These are phyloP conservation scores for Bauhinia variegata DNA, from an alignment of 306 rosid genomes.

Conservation along the genomic window DNA sequence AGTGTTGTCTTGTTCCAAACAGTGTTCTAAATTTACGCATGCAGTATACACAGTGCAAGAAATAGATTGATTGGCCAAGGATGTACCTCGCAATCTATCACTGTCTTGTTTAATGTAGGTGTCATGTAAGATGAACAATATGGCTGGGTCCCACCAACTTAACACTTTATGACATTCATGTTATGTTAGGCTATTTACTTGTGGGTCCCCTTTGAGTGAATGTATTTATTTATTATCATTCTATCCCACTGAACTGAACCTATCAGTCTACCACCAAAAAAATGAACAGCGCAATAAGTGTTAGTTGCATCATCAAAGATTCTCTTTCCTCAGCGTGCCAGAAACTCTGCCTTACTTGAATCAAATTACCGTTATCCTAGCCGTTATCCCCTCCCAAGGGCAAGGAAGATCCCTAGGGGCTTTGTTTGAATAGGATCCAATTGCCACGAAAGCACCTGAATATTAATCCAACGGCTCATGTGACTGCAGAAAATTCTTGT, in stretches of 20 bases:
- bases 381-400: constrained; percentile 13
- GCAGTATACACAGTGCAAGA: constrained; percentile 54
- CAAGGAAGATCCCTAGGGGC: background rate
- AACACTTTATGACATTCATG: no score
- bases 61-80: constrained; percentile 48
- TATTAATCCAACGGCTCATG: no score
- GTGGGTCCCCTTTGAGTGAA: constrained; percentile 29
- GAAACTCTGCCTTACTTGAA: constrained; percentile 15
- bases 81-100: constrained; percentile 45
- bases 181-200: no score
- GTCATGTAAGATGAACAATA: no score
- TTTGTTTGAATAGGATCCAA: no score
- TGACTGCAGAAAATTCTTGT: no score
- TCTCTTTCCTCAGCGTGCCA: background rate
- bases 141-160: no score
- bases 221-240: background rate
- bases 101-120: constrained; percentile 31
- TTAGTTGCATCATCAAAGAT: constrained; percentile 17
- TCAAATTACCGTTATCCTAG: constrained; percentile 26
- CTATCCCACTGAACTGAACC: constrained; percentile 2
- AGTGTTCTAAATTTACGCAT: constrained; percentile 59
- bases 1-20: constrained; percentile 41
- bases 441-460: no score
- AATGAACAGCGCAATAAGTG: constrained; percentile 14
- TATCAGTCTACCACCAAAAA: constrained; percentile 13